Conservation (phyloP, 768 basidiomycete species). For the Lactifluus hygrophoroides region DNA sequence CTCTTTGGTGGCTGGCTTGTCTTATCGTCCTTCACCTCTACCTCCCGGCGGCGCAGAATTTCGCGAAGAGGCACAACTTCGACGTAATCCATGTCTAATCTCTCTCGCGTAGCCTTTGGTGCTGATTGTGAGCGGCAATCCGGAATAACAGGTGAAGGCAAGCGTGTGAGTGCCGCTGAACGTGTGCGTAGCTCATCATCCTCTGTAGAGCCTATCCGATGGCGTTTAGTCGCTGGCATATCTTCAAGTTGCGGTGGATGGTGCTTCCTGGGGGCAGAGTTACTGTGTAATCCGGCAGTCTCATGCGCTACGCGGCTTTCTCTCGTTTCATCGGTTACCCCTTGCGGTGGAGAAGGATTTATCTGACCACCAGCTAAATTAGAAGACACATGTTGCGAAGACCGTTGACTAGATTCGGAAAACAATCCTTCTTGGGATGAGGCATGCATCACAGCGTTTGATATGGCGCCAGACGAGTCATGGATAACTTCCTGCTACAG, state of each 20-base stretch:
- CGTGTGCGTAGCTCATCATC: no score
- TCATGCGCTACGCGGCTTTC: not conserved
- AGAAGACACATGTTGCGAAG: not conserved
- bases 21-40: not conserved
- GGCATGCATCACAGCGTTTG: not conserved
- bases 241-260: not conserved
- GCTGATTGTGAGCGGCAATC: not conserved
- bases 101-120: not conserved
- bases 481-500: slow-evolving; percentile 9
- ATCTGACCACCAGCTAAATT: not conserved
- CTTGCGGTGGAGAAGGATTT: not conserved
- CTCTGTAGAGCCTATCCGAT: not conserved
- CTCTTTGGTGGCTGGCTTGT: not conserved
- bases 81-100: slow-evolving; percentile 11
- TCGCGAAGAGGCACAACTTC: slow-evolving; percentile 2
- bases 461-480: not conserved
- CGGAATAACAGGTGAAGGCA: not conserved
- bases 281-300: not conserved
- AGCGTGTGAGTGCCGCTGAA: not conserved
- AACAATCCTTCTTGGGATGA: not conserved
- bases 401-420: not conserved
- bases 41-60: not conserved
- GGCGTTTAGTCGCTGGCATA: slow-evolving; percentile 2
- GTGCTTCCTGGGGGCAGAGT: not conserved
- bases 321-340: not conserved